phyloP scores from a whole-genome alignment of 2,329 filamentous ascomycete species.

The Colletotrichum lentis region DNA sequence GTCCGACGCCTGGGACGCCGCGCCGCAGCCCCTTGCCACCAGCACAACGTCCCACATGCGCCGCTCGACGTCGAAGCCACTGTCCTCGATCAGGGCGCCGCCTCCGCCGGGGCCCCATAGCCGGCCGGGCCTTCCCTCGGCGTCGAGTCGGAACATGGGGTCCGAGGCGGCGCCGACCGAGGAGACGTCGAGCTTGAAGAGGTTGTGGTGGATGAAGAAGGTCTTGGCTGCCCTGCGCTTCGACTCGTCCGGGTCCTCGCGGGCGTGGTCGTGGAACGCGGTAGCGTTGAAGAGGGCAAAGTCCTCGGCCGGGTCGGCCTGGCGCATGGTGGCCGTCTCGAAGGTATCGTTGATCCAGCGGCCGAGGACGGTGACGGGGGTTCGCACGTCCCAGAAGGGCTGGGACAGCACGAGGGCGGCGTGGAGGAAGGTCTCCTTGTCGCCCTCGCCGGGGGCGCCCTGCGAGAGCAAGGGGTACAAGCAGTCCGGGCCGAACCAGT shows the following conservation, averaged over 20 bases:
- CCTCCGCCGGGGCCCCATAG: slow-evolving; percentile 44
- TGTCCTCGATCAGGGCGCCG: slow-evolving; percentile 38
- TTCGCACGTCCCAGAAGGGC: slow-evolving; percentile 52
- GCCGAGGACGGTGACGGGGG: slow-evolving; percentile 46
- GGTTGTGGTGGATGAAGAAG: slow-evolving; percentile 50
- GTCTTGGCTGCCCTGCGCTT: slow-evolving; percentile 38
- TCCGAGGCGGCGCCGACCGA: slow-evolving; percentile 40
- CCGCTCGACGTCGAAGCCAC: slow-evolving; percentile 48
- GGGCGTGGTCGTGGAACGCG: slow-evolving; percentile 26
- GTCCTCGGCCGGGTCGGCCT: slow-evolving; percentile 46
- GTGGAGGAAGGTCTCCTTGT: slow-evolving; percentile 59
- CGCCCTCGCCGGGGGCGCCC: slow-evolving; percentile 53
- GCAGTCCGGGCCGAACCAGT: slow-evolving; percentile 60
- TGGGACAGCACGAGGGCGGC: slow-evolving; percentile 53
- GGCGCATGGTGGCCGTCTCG: slow-evolving; percentile 43
- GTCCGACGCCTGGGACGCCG: slow-evolving; percentile 27
- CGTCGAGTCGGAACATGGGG: slow-evolving; percentile 39
- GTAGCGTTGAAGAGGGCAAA: slow-evolving; percentile 40
- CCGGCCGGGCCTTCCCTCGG: slow-evolving; percentile 40
- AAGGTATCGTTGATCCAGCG: slow-evolving; percentile 44
- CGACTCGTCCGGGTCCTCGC: slow-evolving; percentile 31
- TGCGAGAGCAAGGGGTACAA: slow-evolving; percentile 60
- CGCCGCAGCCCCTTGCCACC: slow-evolving; percentile 42
- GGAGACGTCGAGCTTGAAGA: slow-evolving; percentile 49
- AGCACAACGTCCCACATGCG: slow-evolving; percentile 47